phyloP scores from a whole-genome alignment of 2,329 filamentous ascomycete species.

The Monilinia laxa region DNA sequence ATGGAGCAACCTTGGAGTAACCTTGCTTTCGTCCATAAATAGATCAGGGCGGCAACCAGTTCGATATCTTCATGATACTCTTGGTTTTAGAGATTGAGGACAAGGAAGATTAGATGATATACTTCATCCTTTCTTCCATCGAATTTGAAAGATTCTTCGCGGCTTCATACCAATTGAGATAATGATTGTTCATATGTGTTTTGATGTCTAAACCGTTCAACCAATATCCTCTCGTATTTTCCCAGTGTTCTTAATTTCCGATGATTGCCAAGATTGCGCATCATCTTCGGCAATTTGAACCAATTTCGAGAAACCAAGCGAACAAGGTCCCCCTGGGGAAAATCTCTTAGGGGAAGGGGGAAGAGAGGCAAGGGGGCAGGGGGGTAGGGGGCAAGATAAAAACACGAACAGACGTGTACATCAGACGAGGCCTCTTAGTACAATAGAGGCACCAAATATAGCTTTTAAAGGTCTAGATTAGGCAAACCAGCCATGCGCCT shows the following conservation, averaged over 20 bases:
- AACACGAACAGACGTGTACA: neutral
- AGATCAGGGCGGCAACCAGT: neutral
- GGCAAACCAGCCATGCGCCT: too few species aligned
- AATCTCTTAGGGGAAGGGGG: neutral
- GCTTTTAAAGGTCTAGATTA: neutral
- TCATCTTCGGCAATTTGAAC: neutral
- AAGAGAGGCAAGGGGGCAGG: neutral
- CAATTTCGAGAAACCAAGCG: neutral
- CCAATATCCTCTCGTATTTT: neutral
- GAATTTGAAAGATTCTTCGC: neutral
- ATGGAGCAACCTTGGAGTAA: neutral
- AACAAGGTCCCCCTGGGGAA: neutral
- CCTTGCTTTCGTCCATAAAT: neutral
- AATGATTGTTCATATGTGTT: neutral
- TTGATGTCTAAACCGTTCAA: neutral
- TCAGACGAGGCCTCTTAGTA: neutral
- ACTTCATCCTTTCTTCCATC: neutral
- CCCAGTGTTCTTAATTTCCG: neutral
- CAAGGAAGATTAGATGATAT: neutral
- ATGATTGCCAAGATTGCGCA: neutral
- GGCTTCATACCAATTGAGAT: neutral
- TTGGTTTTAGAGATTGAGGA: neutral
- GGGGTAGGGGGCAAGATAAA: neutral
- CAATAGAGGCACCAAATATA: neutral
- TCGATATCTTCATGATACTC: neutral